These are phyloP conservation scores for Fusarium drepaniforme DNA, from an alignment of 2,329 filamentous ascomycete species.

Conservation along the genomic window DNA sequence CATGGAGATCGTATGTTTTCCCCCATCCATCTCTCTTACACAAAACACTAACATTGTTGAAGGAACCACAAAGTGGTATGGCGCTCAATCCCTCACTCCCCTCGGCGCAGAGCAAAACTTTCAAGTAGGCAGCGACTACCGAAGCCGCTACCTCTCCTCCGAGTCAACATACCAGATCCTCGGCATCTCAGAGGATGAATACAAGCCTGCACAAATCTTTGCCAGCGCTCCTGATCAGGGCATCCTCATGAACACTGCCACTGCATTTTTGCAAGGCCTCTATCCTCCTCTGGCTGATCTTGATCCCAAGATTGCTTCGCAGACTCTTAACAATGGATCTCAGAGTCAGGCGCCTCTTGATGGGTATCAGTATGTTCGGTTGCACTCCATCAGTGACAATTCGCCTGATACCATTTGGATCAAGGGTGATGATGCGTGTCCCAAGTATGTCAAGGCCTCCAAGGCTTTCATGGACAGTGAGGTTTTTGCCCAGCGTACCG, in stretches of 20 bases:
- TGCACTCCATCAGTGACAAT: constrained; percentile 47
- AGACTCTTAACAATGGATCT: constrained; percentile 49
- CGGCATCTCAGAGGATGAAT: constrained; percentile 49
- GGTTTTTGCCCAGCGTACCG: constrained; percentile 39
- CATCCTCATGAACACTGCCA: constrained; percentile 51
- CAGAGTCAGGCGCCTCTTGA: constrained; percentile 45
- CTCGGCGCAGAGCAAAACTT: constrained; percentile 51
- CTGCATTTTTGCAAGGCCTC: constrained; percentile 51
- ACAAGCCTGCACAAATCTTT: constrained; percentile 48
- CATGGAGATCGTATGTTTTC: constrained; percentile 49
- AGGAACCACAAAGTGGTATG: constrained; percentile 53
- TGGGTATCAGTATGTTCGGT: constrained; percentile 51
- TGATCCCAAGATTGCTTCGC: constrained; percentile 41
- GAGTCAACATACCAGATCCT: constrained; percentile 46
- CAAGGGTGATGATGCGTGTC: constrained; percentile 52
- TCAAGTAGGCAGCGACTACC: constrained; percentile 43
- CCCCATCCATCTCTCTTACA: not conserved
- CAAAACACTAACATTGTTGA: not conserved
- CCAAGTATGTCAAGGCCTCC: constrained; percentile 42
- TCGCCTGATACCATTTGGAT: constrained; percentile 53
- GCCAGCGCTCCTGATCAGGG: constrained; percentile 49
- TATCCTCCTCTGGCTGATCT: constrained; percentile 49
- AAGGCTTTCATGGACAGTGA: constrained; percentile 46
- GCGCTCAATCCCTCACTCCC: constrained; percentile 47
- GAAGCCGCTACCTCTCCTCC: constrained; percentile 39